These are phyloP conservation scores for Alternaria brassicicola DNA, from an alignment of 2,329 filamentous ascomycete genomes.

Conservation along the genomic window DNA sequence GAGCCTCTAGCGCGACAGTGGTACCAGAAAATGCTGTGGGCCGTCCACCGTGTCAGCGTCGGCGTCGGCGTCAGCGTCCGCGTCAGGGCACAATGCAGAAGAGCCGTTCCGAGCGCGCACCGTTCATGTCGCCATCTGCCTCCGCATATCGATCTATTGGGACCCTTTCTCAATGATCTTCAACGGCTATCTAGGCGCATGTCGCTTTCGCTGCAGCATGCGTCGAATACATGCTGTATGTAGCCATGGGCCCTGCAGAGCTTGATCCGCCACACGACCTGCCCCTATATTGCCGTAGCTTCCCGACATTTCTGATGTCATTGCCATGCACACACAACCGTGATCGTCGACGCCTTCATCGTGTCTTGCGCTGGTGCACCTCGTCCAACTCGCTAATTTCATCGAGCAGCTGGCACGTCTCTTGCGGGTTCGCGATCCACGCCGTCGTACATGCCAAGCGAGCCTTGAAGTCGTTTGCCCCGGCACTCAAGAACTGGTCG, in stretches of 20 bases:
- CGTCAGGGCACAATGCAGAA: conserved; percentile 3
- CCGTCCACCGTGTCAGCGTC: conserved; percentile 21
- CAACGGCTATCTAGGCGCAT: background rate
- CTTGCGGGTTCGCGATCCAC: conserved; percentile 91
- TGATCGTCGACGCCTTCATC: conserved; percentile 15
- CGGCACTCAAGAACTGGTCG: conserved; percentile 89
- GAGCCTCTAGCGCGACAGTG: conserved; percentile 7
- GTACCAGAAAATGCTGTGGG: conserved; percentile 21
- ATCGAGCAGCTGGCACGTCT: conserved; percentile 88
- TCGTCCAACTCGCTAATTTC: conserved; percentile 66
- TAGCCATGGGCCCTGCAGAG: background rate
- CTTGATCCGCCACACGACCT: background rate
- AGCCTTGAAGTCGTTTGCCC: conserved; percentile 95
- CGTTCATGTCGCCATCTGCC: conserved; percentile 4
- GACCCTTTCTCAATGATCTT: background rate
- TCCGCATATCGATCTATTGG: background rate
- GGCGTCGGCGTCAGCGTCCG: conserved; percentile 27
- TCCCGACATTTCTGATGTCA: conserved; percentile 1
- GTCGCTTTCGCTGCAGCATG: background rate
- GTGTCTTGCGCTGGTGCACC: conserved; percentile 48
- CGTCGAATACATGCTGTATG: background rate
- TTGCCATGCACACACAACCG: conserved; percentile 1
- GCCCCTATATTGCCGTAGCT: background rate
- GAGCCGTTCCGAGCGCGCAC: conserved; percentile 7
- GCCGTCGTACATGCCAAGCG: conserved; percentile 90